Conservation (phyloP, 306 rosid genomes). For the Castanopsis chinensis region DNA sequence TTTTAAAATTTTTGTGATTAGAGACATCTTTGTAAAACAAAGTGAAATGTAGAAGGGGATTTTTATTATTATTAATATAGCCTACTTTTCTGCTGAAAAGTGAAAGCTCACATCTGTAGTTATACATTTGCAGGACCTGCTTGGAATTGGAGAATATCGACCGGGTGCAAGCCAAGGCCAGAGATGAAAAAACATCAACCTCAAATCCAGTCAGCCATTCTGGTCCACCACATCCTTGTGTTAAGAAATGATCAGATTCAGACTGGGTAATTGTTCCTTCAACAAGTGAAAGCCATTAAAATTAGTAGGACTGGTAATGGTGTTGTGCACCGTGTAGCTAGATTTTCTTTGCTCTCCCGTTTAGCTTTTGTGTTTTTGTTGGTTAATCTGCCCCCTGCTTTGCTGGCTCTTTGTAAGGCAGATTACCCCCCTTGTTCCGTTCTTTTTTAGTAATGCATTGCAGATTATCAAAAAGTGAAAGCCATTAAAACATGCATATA, state of each 20-base stretch:
- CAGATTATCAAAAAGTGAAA: too few species aligned
- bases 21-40: not conserved
- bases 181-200: constrained; percentile 19
- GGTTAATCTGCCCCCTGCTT: too few species aligned
- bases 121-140: constrained; percentile 62
- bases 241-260: not conserved
- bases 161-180: constrained; percentile 62
- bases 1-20: too few species aligned
- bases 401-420: too few species aligned
- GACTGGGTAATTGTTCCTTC: too few species aligned
- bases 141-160: constrained; percentile 92
- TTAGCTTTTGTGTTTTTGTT: too few species aligned
- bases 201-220: not conserved
- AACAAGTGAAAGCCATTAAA: too few species aligned
- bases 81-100: not conserved
- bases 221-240: not conserved
- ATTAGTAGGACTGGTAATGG: too few species aligned
- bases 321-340: too few species aligned
- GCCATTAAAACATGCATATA: not conserved
- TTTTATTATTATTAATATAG: not conserved
- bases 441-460: too few species aligned
- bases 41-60: not conserved
- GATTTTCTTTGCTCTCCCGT: too few species aligned
- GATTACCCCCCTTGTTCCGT: too few species aligned
- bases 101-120: not conserved